Evolutionary conservation across 2,329 filamentous ascomycete species (phyloP).

Genomic region (Botrytis pseudocinerea): DNA sequence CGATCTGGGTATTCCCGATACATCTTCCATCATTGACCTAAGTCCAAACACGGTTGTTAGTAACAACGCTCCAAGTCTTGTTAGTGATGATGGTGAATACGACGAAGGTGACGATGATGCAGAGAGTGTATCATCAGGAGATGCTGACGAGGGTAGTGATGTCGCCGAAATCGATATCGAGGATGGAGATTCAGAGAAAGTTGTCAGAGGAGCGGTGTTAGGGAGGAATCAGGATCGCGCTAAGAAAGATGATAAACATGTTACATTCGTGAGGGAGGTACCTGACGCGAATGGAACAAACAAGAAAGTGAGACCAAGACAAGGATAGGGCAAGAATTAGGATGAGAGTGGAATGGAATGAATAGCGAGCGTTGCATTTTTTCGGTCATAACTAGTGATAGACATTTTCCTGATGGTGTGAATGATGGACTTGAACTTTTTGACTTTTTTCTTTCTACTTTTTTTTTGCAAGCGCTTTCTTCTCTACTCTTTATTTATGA

Average conservation of each 20-base stretch:
- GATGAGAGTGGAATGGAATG: neutral
- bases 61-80: constrained; percentile 76
- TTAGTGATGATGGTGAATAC: constrained; percentile 79
- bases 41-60: constrained; percentile 70
- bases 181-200: constrained; percentile 46
- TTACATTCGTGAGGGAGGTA: constrained; percentile 42
- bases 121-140: constrained; percentile 50
- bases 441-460: neutral
- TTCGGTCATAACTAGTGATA: neutral
- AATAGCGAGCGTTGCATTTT: neutral
- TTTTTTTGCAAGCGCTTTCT: constrained; percentile 12
- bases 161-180: constrained; percentile 63
- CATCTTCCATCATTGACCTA: constrained; percentile 61
- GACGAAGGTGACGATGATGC: constrained; percentile 67
- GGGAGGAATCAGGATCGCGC: constrained; percentile 33
- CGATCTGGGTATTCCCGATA: constrained; percentile 44
- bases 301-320: neutral
- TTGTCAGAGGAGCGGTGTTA: constrained; percentile 34
- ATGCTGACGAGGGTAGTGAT: constrained; percentile 60
- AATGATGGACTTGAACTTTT: neutral
- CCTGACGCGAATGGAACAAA: neutral
- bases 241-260: constrained; percentile 42
- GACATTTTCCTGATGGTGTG: neutral
- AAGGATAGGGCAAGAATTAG: neutral
- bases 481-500: neutral